A percentile compares a stretch with the other conserved stretches of the same genome.
These are phyloP conservation scores for Aspergillus proliferans DNA, from an alignment of 2,329 filamentous ascomycete genomes.

Conservation along the genomic window DNA sequence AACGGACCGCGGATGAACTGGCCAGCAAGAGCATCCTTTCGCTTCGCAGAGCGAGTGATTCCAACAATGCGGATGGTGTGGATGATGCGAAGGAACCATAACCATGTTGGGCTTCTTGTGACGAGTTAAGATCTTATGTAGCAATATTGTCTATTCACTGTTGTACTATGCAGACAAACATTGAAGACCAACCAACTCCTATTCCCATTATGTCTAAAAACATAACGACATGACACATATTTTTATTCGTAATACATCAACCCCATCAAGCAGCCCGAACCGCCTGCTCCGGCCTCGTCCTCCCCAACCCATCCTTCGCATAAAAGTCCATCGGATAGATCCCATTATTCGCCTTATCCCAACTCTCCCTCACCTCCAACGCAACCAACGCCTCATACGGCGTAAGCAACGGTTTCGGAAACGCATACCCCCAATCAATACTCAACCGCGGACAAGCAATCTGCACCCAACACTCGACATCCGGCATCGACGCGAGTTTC, in stretches of 20 bases:
- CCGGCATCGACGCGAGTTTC: conserved; percentile 85
- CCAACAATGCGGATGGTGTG: conserved; percentile 30
- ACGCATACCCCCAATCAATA: conserved; percentile 99
- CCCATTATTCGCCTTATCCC: conserved; percentile 54
- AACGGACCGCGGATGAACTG: conserved; percentile 42
- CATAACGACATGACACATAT: neutral
- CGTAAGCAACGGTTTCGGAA: conserved; percentile 78
- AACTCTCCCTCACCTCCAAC: conserved; percentile 71
- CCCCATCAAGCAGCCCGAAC: conserved; percentile 10
- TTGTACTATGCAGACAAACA: too few relatives aligned
- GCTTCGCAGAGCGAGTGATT: conserved; percentile 32
- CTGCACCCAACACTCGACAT: conserved; percentile 97
- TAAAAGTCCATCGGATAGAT: conserved; percentile 99
- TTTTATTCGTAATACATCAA: neutral
- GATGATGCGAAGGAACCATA: conserved; percentile 29
- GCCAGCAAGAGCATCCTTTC: conserved; percentile 32
- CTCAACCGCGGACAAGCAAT: conserved; percentile 94
- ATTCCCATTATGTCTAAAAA: neutral
- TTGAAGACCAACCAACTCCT: neutral
- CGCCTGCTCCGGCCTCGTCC: conserved; percentile 53
- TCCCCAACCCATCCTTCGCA: conserved; percentile 79
- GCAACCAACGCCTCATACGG: conserved; percentile 93
- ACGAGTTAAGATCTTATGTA: conserved; percentile 15
- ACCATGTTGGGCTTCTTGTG: conserved; percentile 13
- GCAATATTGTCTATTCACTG: conserved; percentile 8